Base-by-base conservation (phyloP, 2,329 filamentous ascomycete genomes). In the Cordyceps militaris region DNA sequence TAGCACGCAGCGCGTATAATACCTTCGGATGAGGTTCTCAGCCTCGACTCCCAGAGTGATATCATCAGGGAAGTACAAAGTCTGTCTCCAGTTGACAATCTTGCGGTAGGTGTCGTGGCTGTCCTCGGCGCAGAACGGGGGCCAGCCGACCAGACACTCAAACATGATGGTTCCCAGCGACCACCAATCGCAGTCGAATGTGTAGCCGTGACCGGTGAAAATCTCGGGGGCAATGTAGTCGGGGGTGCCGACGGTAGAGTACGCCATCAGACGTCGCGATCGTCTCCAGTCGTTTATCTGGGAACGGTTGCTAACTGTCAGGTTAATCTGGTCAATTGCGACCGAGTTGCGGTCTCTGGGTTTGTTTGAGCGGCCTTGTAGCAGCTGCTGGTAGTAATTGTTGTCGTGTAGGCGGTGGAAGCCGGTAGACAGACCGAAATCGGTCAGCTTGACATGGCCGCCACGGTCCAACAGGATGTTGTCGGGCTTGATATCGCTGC, bases 201-300 rank as follows among this genome's bases (percentile, higher is more conserved):
- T 90, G 76, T 99, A 99, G 50, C 94, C 94, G 67, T 96, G 89
- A 19, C 93, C 92, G 48, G 90, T 95, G 73, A 99, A 97, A 66
- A 99, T 97, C 71, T 99, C 94, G 3, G 94, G 94, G 1, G 94
- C 94, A 69, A 99, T 99, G 72, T 99, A 99, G 73, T 99, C 94
- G 10, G 94, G 94, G 1, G 94, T 99, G 63, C 94, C 94, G 62
- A 99, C 94, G 3, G 94, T 97, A 1, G 94, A 97, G 75, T 99
- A 99, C 14, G 94, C 94, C 83, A 99, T 93, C 71, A 96, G 83
- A 67, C 94, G 84, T 67, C 94, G 87, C 58, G 93, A 97, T 69
- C 96, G 94, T 71, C 94, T 85, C 94, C 94, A 99, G 67, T 96
- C 96, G 74, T 97, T 99, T 77, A 99, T 97, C 73, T 96, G 91